These are phyloP conservation scores for Mycena citricolor DNA, from an alignment of 1,284 basidiomycete genomes.

Conservation along the genomic window DNA sequence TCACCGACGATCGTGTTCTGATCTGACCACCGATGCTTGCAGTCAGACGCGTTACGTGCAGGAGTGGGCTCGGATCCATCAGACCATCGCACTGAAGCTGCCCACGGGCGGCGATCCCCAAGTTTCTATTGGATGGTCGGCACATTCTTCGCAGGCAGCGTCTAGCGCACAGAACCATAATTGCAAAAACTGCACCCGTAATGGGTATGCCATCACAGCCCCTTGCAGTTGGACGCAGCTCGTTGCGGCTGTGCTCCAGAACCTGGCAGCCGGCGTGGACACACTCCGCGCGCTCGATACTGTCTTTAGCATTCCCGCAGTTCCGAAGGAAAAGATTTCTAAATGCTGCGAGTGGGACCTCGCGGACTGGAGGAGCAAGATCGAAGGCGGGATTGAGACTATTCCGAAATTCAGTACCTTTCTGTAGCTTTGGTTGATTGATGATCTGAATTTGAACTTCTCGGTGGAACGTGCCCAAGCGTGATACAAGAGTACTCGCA, in stretches of 20 bases:
- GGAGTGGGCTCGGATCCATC: constrained; percentile 3
- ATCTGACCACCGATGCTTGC: constrained; percentile 23
- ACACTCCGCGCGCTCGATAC: neutral
- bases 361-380: neutral
- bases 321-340: neutral
- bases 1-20: constrained; percentile 16
- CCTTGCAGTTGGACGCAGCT: neutral
- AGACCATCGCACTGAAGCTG: neutral
- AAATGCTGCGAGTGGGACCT: neutral
- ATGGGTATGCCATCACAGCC: constrained; percentile 25
- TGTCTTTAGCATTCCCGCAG: neutral
- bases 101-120: neutral
- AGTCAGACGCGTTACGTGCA: constrained; percentile 18
- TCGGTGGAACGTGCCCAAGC: too few species aligned
- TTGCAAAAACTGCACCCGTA: too few species aligned
- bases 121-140: too few species aligned
- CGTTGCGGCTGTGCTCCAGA: neutral
- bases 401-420: constrained; percentile 7
- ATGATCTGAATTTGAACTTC: too few species aligned
- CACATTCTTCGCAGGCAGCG: too few species aligned
- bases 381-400: neutral
- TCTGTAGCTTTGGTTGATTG: too few species aligned
- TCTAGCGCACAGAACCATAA: too few species aligned
- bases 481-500: too few species aligned
- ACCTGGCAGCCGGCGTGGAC: neutral